Evolutionary conservation across 2,329 filamentous ascomycete species (phyloP).

Genomic region (Talaromyces piceae): DNA sequence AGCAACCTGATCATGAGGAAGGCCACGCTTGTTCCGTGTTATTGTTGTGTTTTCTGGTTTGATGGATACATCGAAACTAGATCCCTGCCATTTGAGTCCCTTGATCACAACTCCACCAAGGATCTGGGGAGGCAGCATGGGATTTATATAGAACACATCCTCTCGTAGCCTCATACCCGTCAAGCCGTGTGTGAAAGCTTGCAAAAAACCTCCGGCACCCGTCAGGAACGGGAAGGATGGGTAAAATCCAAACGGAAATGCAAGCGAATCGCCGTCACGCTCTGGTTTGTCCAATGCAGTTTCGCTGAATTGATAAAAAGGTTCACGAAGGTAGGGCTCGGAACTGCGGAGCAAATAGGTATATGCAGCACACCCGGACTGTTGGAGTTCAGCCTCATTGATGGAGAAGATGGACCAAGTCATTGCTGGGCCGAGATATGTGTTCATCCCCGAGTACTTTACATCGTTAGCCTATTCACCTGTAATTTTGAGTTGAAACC

Average conservation of each 20-base stretch:
- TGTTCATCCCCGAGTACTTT: slow-evolving; percentile 55
- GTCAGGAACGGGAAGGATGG: slow-evolving; percentile 60
- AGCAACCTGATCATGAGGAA: neutral
- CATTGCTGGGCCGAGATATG: slow-evolving; percentile 57
- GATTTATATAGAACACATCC: slow-evolving; percentile 8
- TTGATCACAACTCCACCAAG: slow-evolving; percentile 4
- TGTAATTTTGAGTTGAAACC: slow-evolving; percentile 24
- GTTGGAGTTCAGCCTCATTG: slow-evolving; percentile 51
- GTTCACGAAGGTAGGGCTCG: slow-evolving; percentile 52
- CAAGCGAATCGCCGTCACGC: slow-evolving; percentile 48
- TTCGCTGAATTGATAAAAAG: slow-evolving; percentile 55
- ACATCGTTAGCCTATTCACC: neutral
- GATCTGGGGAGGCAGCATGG: slow-evolving; percentile 9
- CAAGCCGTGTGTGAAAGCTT: slow-evolving; percentile 10
- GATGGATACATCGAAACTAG: slow-evolving; percentile 9
- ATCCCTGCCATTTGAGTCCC: slow-evolving; percentile 10
- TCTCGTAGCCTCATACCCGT: slow-evolving; percentile 6
- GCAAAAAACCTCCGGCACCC: slow-evolving; percentile 27
- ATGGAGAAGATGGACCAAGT: slow-evolving; percentile 57
- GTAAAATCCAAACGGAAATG: slow-evolving; percentile 36
- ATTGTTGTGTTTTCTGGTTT: slow-evolving; percentile 4
- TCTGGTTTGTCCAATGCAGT: slow-evolving; percentile 29
- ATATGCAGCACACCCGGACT: slow-evolving; percentile 54
- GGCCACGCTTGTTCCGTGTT: neutral
- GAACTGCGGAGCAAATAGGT: slow-evolving; percentile 54